Evolutionary conservation across 1,284 basidiomycete species (phyloP).

Genomic region (Exobasidium rhododendri): DNA sequence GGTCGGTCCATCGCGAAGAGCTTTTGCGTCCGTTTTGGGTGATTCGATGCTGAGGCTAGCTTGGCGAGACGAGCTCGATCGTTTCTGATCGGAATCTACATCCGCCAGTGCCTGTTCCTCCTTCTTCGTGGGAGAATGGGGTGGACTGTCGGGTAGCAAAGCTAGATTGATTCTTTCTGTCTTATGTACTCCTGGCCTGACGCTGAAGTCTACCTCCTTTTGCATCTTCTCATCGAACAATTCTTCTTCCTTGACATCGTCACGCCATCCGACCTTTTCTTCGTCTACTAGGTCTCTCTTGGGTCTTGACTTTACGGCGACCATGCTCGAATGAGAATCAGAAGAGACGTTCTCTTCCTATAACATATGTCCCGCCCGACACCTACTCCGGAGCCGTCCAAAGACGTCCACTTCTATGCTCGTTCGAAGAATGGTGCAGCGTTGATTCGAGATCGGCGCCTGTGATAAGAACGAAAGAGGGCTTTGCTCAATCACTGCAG

Average conservation of each 20-base stretch:
- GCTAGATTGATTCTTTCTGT: not conserved
- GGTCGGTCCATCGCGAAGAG: slow-evolving; percentile 15
- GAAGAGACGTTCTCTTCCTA: too few relatives aligned
- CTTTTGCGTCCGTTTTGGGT: not conserved
- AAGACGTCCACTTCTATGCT: too few relatives aligned
- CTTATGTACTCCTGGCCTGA: not conserved
- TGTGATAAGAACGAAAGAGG: too few relatives aligned
- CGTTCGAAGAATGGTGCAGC: too few relatives aligned
- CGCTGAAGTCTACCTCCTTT: not conserved
- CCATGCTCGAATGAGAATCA: too few relatives aligned
- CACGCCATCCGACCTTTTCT: not conserved
- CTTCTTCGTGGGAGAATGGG: not conserved
- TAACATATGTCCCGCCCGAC: too few relatives aligned
- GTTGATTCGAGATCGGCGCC: too few relatives aligned
- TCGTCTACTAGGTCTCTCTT: not conserved
- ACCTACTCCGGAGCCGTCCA: too few relatives aligned
- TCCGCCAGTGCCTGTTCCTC: not conserved
- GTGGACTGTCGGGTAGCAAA: slow-evolving; percentile 2
- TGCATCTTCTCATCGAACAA: not conserved
- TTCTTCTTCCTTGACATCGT: not conserved
- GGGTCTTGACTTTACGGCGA: not conserved
- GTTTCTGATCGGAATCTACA: not conserved
- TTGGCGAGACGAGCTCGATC: not conserved
- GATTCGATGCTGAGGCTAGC: not conserved
- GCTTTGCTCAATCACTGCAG: too few relatives aligned